Percentiles rank a stretch among this genome's conserved stretches.
Conservation (phyloP, 257 asterid genomes). For the Solanum phureja region DNA sequence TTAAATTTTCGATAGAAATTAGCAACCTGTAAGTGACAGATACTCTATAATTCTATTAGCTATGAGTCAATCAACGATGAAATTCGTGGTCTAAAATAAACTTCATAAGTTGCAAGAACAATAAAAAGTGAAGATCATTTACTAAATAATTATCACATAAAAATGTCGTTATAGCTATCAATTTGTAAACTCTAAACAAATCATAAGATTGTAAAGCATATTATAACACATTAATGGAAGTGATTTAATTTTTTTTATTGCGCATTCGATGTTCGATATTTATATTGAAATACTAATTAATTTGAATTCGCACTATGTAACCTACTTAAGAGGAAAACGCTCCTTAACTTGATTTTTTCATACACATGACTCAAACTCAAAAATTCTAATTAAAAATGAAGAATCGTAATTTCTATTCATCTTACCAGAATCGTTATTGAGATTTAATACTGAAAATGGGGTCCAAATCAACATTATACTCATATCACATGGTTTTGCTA, state of each 20-base stretch:
- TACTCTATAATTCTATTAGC: too few species aligned
- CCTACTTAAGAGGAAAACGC: too few species aligned
- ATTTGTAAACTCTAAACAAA: background rate
- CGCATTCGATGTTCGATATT: background rate
- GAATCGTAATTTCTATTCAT: too few species aligned
- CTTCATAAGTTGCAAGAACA: background rate
- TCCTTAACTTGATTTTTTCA: too few species aligned
- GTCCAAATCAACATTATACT: conserved; percentile 7
- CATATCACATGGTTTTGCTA: conserved; percentile 17
- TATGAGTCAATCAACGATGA: background rate
- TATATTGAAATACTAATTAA: background rate
- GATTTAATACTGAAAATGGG: background rate
- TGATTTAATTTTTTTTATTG: background rate
- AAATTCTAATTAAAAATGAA: too few species aligned
- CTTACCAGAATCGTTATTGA: too few species aligned
- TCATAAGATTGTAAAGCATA: background rate
- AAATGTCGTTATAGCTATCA: background rate
- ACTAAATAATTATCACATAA: background rate
- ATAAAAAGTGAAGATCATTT: background rate
- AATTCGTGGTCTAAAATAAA: too few species aligned
- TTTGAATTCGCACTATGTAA: background rate
- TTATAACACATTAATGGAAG: background rate
- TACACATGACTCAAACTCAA: too few species aligned
- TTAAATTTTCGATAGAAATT: background rate
- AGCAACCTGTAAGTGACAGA: background rate